Percentiles rank a stretch among this genome's conserved stretches.
Conservation (phyloP, 1,284 basidiomycete species). For the Heterobasidion irregulare region DNA sequence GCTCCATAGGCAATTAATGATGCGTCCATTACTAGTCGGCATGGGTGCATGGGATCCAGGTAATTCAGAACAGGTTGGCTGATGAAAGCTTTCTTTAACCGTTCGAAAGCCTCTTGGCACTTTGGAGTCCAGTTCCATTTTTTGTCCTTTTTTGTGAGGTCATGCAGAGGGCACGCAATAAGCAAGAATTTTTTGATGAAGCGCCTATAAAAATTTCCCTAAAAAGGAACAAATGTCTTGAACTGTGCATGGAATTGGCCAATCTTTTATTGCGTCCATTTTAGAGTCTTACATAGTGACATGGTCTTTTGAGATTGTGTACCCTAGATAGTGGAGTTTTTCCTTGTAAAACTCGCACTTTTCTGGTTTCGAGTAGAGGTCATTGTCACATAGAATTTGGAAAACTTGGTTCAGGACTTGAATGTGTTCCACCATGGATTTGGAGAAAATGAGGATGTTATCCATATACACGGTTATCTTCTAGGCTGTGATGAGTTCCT, state of each 20-base stretch:
- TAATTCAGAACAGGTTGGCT: no score
- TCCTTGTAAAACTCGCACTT: conserved; percentile 29
- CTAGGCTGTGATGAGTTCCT: conserved; percentile 15
- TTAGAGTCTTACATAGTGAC: conserved; percentile 29
- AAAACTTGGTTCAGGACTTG: no score
- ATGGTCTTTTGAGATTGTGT: conserved; percentile 19
- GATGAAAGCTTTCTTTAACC: no score
- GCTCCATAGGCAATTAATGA: no score
- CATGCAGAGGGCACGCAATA: conserved; percentile 19
- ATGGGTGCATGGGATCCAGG: no score
- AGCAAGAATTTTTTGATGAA: conserved; percentile 29
- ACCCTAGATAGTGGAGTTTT: conserved; percentile 29
- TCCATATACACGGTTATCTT: no score
- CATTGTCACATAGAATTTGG: no score
- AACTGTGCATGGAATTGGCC: conserved; percentile 22
- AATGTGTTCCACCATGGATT: no score
- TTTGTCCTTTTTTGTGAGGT: conserved; percentile 11
- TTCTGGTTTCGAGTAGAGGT: conserved; percentile 24
- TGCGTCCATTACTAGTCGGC: no score
- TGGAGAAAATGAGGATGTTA: no score
- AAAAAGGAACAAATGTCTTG: conserved; percentile 24
- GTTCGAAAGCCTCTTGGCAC: no score
- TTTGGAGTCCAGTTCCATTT: no score
- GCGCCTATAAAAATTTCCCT: conserved; percentile 30
- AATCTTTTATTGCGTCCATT: conserved; percentile 20